Evolutionary conservation across 176 grass and related monocot genomes (phyloP).

Genomic region (Eleusine coracana): DNA sequence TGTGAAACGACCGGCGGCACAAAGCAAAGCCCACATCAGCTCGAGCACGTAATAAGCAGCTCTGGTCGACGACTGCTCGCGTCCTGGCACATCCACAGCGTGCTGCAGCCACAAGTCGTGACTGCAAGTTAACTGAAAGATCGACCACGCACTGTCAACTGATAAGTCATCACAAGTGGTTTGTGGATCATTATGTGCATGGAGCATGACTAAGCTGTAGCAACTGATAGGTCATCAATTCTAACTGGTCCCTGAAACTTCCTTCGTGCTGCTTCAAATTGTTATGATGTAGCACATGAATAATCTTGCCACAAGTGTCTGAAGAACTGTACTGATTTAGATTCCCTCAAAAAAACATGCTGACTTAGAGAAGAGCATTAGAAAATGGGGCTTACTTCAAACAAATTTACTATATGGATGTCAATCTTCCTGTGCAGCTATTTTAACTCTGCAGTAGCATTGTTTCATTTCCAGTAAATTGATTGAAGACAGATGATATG

Average conservation of each 20-base stretch:
- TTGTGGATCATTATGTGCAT: too few species aligned
- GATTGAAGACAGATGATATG: neutral
- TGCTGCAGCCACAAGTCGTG: too few species aligned
- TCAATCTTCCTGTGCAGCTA: constrained; percentile 1
- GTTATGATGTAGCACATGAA: neutral
- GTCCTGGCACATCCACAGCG: too few species aligned
- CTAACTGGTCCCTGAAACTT: neutral
- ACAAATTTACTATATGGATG: neutral
- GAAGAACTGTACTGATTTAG: constrained; percentile 16
- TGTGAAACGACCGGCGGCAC: too few species aligned
- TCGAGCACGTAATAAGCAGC: too few species aligned
- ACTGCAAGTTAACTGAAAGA: too few species aligned
- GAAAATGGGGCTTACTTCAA: constrained; percentile 20
- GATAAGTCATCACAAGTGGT: too few species aligned
- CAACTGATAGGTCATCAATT: constrained; percentile 9
- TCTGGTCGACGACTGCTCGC: too few species aligned
- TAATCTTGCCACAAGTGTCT: neutral
- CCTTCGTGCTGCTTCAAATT: constrained; percentile 16
- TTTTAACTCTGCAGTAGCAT: neutral
- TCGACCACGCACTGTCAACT: too few species aligned
- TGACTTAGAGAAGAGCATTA: neutral
- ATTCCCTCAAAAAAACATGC: neutral
- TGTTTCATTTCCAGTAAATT: neutral
- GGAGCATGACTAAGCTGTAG: too few species aligned
- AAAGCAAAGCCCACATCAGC: too few species aligned